Base-by-base conservation (phyloP, 2,329 filamentous ascomycete species). In the Onygenales sp. region DNA sequence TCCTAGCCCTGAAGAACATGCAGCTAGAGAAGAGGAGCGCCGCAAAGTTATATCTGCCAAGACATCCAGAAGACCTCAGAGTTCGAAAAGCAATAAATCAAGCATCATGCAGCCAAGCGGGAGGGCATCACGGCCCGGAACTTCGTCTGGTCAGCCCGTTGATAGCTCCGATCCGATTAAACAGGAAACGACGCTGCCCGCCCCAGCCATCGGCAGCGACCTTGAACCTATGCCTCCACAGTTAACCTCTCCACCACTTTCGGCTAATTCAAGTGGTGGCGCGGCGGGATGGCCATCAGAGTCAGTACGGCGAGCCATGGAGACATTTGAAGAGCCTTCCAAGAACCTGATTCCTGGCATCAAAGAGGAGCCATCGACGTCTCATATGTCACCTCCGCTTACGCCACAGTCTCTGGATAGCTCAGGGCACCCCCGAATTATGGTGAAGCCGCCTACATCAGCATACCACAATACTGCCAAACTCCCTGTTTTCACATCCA, bases 1-100 rank as follows among this genome's bases (percentile, higher is more conserved):
- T 50, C 78, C 78, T 0, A 73, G 78, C 0, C 75, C 75, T 21
- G 79, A 83, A 60, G 79, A 83, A 60, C 73, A 82, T 55, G 77
- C 80, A 32, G 73, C 72, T 7, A 68, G 76, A 21, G 76, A 80
- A 61, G 66, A 71, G n/a, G 70, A 73, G 42, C 69, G 70, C 46
- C 71, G 69, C 54, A 71, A 70, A 49, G 65, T 64, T 52, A 32
- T 21, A n/a, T 42, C 53, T 2, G 45, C 54, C 7, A 62, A 57
- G 31, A 49, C 50, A 6, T 54, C 61, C 2, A 66, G 58, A 53
- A 51, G 58, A 6, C 46, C 61, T 1, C 62, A 61, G 31, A 62
- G 63, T 2, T 58, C 67, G 0, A 68, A 66, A 53, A 75, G 70
- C 58, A 51, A 65, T 1, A 69, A 65, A 43, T 39, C 54, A 53